Conservation (phyloP, 1,284 basidiomycete genomes). For the Lignosus rhinocerotis region DNA sequence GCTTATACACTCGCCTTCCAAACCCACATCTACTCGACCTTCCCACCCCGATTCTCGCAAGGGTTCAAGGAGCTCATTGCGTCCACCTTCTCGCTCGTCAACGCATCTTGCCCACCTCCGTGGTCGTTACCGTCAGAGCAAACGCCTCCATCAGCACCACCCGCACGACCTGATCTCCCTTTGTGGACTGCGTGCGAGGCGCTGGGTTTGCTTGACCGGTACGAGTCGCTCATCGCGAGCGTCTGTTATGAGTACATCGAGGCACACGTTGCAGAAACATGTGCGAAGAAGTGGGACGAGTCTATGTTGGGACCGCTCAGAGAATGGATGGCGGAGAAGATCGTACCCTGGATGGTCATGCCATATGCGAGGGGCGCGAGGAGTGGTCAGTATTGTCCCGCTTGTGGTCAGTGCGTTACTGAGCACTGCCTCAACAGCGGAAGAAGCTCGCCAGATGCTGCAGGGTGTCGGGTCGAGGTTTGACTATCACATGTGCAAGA, state of each 20-base stretch:
- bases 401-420: not conserved
- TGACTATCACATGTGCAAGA: constrained; percentile 90
- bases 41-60: constrained; percentile 64
- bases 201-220: constrained; percentile 81
- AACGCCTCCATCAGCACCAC: constrained; percentile 1
- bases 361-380: constrained; percentile 72
- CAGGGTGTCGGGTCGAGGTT: constrained; percentile 84
- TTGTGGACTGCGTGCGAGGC: constrained; percentile 68
- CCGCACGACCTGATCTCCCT: constrained; percentile 35
- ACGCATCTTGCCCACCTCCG: constrained; percentile 21
- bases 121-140: constrained; percentile 21
- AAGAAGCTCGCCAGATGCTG: constrained; percentile 71
- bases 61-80: constrained; percentile 67
- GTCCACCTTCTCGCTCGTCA: constrained; percentile 48
- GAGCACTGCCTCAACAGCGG: constrained; percentile 40
- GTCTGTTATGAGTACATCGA: constrained; percentile 88
- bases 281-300: constrained; percentile 68
- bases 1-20: constrained; percentile 70
- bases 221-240: constrained; percentile 79
- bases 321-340: constrained; percentile 74
- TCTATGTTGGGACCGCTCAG: constrained; percentile 65
- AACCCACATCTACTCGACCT: constrained; percentile 63
- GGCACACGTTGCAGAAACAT: constrained; percentile 63
- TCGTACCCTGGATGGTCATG: constrained; percentile 82
- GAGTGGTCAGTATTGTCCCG: constrained; percentile 42